A percentile compares a stretch with the other conserved stretches of the same genome.
These are phyloP conservation scores for Monosporascus sp. DNA, from an alignment of 2,329 filamentous ascomycete species.

Conservation along the genomic window DNA sequence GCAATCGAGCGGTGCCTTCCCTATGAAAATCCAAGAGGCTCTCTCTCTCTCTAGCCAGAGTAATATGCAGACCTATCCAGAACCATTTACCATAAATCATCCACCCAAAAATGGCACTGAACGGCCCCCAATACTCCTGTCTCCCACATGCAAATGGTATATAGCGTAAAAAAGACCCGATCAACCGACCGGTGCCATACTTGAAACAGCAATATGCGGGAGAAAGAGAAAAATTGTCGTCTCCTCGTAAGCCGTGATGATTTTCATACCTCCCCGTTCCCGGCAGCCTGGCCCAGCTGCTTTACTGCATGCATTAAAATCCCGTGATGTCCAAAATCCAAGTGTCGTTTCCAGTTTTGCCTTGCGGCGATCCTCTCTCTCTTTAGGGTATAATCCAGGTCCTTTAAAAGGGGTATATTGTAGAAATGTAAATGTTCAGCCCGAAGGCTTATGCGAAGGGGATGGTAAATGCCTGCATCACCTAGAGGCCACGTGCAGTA, in stretches of 20 bases:
- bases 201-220: constrained; percentile 20
- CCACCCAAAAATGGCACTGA: constrained; percentile 7
- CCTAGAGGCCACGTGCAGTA: constrained; percentile 23
- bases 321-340: constrained; percentile 15
- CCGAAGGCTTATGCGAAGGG: constrained; percentile 21
- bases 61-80: constrained; percentile 17
- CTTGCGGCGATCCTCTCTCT: constrained; percentile 27
- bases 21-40: constrained; percentile 5
- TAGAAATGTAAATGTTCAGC: constrained; percentile 14
- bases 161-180: constrained; percentile 7
- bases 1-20: constrained; percentile 24
- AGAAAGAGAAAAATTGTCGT: constrained; percentile 21
- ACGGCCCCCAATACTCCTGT: constrained; percentile 14
- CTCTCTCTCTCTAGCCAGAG: constrained; percentile 7
- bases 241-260: constrained; percentile 22
- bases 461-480: constrained; percentile 33
- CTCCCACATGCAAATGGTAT: constrained; percentile 23
- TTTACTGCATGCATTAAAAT: background rate
- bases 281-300: constrained; percentile 13
- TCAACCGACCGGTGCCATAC: constrained; percentile 3
- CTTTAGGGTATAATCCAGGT: constrained; percentile 15
- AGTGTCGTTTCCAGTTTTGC: constrained; percentile 26
- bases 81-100: constrained; percentile 7
- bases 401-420: constrained; percentile 14
- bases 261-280: constrained; percentile 18